phyloP scores from a whole-genome alignment of 2,329 filamentous ascomycete genomes.

The Aspergillus pseudonomiae region DNA sequence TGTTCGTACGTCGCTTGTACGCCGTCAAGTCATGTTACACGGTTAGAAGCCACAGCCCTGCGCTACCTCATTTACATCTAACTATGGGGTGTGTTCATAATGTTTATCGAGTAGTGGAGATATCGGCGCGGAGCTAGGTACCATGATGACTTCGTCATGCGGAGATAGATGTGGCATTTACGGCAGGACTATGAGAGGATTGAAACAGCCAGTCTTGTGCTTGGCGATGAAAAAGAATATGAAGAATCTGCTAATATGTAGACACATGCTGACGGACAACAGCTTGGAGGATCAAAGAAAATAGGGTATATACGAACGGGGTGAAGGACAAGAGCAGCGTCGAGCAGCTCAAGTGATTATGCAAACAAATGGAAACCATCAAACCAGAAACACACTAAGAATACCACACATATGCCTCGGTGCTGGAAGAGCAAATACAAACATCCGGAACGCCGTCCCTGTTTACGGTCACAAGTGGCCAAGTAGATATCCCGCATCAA shows the following conservation, averaged over 20 bases:
- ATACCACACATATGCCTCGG: constrained; percentile 6
- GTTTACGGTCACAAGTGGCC: constrained; percentile 13
- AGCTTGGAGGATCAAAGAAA: constrained; percentile 3
- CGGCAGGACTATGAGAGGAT: neutral
- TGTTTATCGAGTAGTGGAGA: neutral
- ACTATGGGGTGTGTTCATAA: neutral
- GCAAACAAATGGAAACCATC: constrained; percentile 7
- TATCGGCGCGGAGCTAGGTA: neutral
- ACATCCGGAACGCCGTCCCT: constrained; percentile 20
- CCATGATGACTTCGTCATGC: neutral
- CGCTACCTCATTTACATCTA: neutral
- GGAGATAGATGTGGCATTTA: neutral
- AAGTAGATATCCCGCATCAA: constrained; percentile 16
- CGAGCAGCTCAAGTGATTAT: constrained; percentile 13
- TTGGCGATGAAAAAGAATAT: neutral
- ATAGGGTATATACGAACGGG: constrained; percentile 17
- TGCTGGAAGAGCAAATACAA: constrained; percentile 9
- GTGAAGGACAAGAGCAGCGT: constrained; percentile 10
- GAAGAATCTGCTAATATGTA: constrained; percentile 9
- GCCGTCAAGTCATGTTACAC: neutral
- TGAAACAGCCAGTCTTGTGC: neutral
- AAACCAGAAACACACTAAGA: neutral
- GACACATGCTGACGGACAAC: neutral
- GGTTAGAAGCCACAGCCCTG: neutral
- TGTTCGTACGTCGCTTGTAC: neutral